Evolutionary conservation across 2,329 filamentous ascomycete genomes (phyloP), one percentile per base, ranked within the genome.

Genomic region (Calonectria leucothoes): DNA sequence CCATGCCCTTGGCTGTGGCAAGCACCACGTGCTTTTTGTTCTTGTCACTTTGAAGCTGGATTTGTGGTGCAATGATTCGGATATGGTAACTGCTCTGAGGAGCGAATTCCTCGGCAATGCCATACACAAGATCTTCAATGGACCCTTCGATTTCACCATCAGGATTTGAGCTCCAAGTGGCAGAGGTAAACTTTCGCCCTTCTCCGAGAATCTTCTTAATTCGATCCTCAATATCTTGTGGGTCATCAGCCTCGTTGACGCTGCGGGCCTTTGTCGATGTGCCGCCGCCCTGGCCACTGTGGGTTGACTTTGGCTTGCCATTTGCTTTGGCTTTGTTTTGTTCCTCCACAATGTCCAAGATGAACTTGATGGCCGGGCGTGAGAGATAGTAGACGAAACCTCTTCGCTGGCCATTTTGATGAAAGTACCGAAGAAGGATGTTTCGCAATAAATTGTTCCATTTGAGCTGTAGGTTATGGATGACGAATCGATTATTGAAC

Each of bases 321-420:
- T 77, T 80, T 20, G 78, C 72, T 81, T 94, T 94, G 25, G 92
- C 91, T 83, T 94, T 97, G 77, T 91, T 91, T 83, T 98, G 96
- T 82, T 99, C 97, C 70, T 98, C 96, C 3, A 99, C 94, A 78
- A 99, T 98, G 83, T 99, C 97, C 12, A 98, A 88, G 71, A 99
- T 98, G 82, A 99, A 99, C 81, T 98, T 99, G 81, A 99, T 94
- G 4, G 97, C 97, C 75, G 95, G 93, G 59, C 96, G 92, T 14
- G 97, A 98, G 86, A 98, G 93, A 85, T 99, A 99, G 86, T 99
- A 99, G 35, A 99, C 93, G 82, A 99, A 98, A 66, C 97, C 97
- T 78, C 97, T 93, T 66, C 97, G 91, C 85, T 99, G 97, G 82
- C 96, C 95, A 80, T 98, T 97, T 87, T 99, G 97, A 82, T 99